Evolutionary conservation across 176 grass and related monocot genomes (phyloP).

Genomic region (Aegilops umbellulata): DNA sequence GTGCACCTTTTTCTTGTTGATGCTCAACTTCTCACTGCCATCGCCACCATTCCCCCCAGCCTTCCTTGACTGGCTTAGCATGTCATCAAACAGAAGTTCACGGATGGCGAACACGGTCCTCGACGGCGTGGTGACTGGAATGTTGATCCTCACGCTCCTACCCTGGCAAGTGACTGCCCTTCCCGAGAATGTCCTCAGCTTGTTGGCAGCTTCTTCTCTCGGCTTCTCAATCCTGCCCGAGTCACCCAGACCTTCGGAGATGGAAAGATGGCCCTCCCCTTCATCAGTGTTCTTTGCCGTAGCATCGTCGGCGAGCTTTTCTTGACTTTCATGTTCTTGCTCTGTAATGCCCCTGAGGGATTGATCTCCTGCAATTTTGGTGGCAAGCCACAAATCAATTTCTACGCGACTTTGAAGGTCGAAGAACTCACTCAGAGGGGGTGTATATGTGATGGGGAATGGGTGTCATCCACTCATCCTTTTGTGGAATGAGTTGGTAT

Average conservation of each 20-base stretch:
- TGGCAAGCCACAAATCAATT: background rate
- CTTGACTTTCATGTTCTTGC: conserved; percentile 53
- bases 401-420: background rate
- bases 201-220: conserved; percentile 39
- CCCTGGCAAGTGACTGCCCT: conserved; percentile 72
- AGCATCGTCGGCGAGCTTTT: conserved; percentile 34
- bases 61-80: conserved; percentile 63
- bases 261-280: conserved; percentile 39
- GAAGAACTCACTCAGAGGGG: background rate
- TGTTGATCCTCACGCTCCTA: conserved; percentile 84
- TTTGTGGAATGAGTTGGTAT: background rate
- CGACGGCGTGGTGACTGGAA: conserved; percentile 84
- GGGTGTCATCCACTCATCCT: background rate
- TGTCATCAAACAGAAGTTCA: conserved; percentile 69
- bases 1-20: conserved; percentile 87
- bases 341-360: conserved; percentile 35
- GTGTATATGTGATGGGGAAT: background rate
- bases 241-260: conserved; percentile 41
- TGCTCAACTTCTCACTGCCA: conserved; percentile 57
- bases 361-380: conserved; percentile 53
- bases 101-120: conserved; percentile 73
- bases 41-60: background rate
- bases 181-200: conserved; percentile 60
- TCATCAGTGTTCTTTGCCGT: conserved; percentile 21
- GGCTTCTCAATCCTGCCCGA: conserved; percentile 45